These are phyloP conservation scores for Aspergillus tubingensis DNA, from an alignment of 2,329 filamentous ascomycete species.

Conservation along the genomic window DNA sequence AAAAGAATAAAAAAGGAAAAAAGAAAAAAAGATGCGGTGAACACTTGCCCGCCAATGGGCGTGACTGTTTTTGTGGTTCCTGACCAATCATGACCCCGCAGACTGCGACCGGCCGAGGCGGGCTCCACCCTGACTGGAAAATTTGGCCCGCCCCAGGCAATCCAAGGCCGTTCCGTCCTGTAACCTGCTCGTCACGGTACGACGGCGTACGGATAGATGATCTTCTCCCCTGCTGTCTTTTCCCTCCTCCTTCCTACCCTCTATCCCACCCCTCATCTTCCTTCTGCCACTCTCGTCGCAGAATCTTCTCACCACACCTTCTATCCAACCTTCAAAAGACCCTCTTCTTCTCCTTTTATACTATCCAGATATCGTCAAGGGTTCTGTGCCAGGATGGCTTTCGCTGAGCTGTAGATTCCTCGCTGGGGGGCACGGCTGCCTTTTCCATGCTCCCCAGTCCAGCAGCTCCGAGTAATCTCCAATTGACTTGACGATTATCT, in stretches of 20 bases:
- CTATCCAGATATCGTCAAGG: conserved; percentile 68
- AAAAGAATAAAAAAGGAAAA: conserved; percentile 14
- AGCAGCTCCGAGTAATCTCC: conserved; percentile 75
- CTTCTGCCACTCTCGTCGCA: conserved; percentile 18
- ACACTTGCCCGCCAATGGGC: conserved; percentile 29
- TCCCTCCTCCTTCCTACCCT: conserved; percentile 19
- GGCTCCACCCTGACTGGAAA: conserved; percentile 30
- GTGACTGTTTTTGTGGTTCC: conserved; percentile 13
- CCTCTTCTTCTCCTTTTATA: conserved; percentile 19
- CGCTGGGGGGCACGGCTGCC: conserved; percentile 69
- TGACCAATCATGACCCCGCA: conserved; percentile 25
- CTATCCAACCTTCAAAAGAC: neutral
- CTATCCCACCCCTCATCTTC: conserved; percentile 23
- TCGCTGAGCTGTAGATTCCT: conserved; percentile 89
- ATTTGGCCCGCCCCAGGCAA: conserved; percentile 26
- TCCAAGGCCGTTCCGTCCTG: conserved; percentile 20
- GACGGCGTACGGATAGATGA: conserved; percentile 14
- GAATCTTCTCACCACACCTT: conserved; percentile 17
- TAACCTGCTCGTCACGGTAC: conserved; percentile 20
- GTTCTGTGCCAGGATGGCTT: conserved; percentile 68
- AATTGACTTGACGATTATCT: conserved; percentile 53
- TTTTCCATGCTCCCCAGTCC: conserved; percentile 71
- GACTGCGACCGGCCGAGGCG: conserved; percentile 17
- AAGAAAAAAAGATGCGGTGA: conserved; percentile 38
- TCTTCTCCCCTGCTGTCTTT: conserved; percentile 27